Percentiles rank a stretch among this genome's conserved stretches.
Evolutionary conservation across 2,329 filamentous ascomycete species (phyloP).

Genomic region (Niveomyces coronatus): DNA sequence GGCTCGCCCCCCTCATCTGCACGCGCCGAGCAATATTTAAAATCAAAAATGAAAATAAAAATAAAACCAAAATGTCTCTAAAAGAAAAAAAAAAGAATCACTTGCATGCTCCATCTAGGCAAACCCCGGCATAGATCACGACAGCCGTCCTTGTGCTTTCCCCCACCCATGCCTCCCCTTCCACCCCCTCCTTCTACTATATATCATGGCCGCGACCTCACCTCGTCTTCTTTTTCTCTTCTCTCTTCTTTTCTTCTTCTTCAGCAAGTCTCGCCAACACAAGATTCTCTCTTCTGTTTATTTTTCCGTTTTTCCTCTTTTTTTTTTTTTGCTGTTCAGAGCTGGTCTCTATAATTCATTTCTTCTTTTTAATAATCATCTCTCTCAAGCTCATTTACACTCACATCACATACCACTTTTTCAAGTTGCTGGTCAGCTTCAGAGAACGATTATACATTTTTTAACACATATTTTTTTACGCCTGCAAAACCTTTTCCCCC

Average conservation of each 20-base stretch:
- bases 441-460: conserved; percentile 18
- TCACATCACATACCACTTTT: conserved; percentile 10
- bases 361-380: conserved; percentile 20
- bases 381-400: conserved; percentile 19
- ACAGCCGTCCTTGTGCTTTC: neutral
- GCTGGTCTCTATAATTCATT: conserved; percentile 42
- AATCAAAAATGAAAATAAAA: no score
- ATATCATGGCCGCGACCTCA: conserved; percentile 20
- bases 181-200: no score
- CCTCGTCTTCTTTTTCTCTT: conserved; percentile 25
- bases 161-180: neutral
- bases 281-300: conserved; percentile 32
- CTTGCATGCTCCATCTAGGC: no score
- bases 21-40: no score
- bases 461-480: conserved; percentile 20
- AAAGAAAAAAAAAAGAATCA: no score
- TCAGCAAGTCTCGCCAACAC: conserved; percentile 33
- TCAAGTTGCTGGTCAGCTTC: conserved; percentile 33
- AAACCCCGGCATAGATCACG: no score
- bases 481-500: conserved; percentile 20
- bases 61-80: no score
- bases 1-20: no score
- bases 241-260: conserved; percentile 39
- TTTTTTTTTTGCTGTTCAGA: conserved; percentile 33
- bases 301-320: conserved; percentile 26